These are phyloP conservation scores for Eremothecium coryli DNA, from an alignment of 1,139 yeast species.

Conservation along the genomic window DNA sequence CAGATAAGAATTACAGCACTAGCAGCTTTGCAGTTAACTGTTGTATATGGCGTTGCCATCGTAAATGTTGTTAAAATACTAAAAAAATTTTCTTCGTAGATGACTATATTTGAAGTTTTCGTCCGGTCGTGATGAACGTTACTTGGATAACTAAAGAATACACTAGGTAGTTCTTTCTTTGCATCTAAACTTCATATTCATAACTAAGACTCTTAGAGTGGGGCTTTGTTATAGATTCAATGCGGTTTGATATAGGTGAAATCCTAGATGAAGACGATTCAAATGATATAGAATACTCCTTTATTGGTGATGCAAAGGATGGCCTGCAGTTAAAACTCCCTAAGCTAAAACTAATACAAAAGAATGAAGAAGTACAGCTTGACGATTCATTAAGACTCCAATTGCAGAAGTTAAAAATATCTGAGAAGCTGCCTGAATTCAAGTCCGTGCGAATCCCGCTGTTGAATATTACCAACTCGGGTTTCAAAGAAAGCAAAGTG, in stretches of 20 bases:
- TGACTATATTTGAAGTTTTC: too few relatives aligned
- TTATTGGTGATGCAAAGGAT: slow-evolving; percentile 16
- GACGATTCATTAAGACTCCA: slow-evolving; percentile 12
- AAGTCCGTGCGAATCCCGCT: not conserved
- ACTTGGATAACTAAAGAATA: too few relatives aligned
- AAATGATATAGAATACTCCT: slow-evolving; percentile 13
- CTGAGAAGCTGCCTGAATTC: slow-evolving; percentile 11
- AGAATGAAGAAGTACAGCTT: slow-evolving; percentile 6
- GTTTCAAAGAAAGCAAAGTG: not conserved
- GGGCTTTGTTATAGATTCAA: too few relatives aligned
- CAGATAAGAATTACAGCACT: too few relatives aligned
- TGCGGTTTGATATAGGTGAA: slow-evolving; percentile 18
- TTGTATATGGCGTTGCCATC: too few relatives aligned
- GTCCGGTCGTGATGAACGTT: too few relatives aligned
- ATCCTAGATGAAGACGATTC: slow-evolving; percentile 11
- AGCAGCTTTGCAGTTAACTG: too few relatives aligned
- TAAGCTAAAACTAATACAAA: slow-evolving; percentile 5
- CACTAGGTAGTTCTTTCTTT: too few relatives aligned
- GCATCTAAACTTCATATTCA: too few relatives aligned
- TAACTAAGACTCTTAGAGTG: too few relatives aligned
- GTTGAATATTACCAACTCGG: not conserved
- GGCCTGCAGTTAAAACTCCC: slow-evolving; percentile 15
- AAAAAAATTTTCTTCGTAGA: too few relatives aligned
- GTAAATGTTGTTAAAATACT: too few relatives aligned
- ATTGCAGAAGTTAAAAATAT: slow-evolving; percentile 10